Evolutionary conservation across 257 asterid genomes (phyloP), one percentile per base, ranked within the genome.

Genomic region (Solanum commersonii): DNA sequence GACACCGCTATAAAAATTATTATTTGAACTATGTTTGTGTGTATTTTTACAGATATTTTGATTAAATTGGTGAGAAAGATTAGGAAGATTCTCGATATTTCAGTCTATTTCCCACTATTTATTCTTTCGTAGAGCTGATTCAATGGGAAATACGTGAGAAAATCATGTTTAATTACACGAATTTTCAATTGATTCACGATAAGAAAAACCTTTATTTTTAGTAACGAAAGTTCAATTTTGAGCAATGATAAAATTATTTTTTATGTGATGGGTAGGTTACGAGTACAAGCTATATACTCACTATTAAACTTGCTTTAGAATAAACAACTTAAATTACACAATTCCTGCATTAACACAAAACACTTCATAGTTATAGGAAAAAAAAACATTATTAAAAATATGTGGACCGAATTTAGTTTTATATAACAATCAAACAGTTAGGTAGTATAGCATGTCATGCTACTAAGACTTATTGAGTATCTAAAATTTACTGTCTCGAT

Each of bases 91-190:
- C 0, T 59, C 2, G 4, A 7, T 59, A 59, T 59, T 20, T 59
- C 1, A 63, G 0, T 23, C 0, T 10, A 3, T 10, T 10, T 63
- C 0, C 2, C 7, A 23, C 6, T 10, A 1, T 9, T 63, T 23
- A 2, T 59, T 10, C 13, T 63, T 63, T n/a, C 7, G 3, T 10
- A 4, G 7, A 23, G 29, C 7, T 23, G 31, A 10, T 63, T 63
- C 1, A 4, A 23, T 23, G 5, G 7, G 0, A 22, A 59, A 8
- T 59, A 8, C 1, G n/a, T 60, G 15, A 0, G 0, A 23, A 23
- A 23, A 63, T 23, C 31, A 63, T 63, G 29, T 63, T 63, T 63
- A 22, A 9, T 0, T 9, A 20, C 4, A 20, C 1, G 20, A 59
- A 20, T 59, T 59, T 59, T 20, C 5, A 20, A 7, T 59, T 59